Percentiles rank a stretch among this genome's conserved stretches.
These are phyloP conservation scores for Eragrostis curvula DNA, from an alignment of 176 grass and related monocot species.

Conservation along the genomic window DNA sequence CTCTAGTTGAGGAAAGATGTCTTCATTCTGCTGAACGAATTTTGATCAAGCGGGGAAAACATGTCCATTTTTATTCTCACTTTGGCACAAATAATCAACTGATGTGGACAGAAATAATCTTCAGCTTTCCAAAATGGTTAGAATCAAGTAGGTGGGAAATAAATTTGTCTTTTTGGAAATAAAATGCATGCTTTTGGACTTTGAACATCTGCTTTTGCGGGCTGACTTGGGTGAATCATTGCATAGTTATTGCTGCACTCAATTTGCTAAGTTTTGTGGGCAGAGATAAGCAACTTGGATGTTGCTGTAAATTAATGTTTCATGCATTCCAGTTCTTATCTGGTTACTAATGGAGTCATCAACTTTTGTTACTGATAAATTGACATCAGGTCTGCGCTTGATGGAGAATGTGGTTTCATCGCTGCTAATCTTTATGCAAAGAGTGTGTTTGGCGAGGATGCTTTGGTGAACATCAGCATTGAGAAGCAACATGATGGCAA, in stretches of 20 bases:
- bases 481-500: constrained; percentile 77
- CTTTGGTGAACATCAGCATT: constrained; percentile 81
- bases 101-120: no score
- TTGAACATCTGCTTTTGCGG: neutral
- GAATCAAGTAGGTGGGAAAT: neutral
- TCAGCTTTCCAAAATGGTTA: neutral
- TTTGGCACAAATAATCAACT: neutral
- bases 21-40: neutral
- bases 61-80: neutral
- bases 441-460: constrained; percentile 81
- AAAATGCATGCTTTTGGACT: neutral
- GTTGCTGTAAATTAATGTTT: neutral
- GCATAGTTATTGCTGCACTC: neutral
- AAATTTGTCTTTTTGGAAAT: neutral
- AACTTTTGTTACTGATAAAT: constrained; percentile 6
- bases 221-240: neutral
- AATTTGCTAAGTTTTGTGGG: neutral
- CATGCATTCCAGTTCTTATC: neutral
- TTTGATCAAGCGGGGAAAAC: neutral
- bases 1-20: neutral
- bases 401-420: constrained; percentile 76
- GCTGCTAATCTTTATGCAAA: constrained; percentile 81
- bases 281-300: neutral
- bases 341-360: neutral
- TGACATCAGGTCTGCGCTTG: constrained; percentile 61